Evolutionary conservation across 352 stramenopile species (phyloP).

Genomic region (Globisporangium solare): DNA sequence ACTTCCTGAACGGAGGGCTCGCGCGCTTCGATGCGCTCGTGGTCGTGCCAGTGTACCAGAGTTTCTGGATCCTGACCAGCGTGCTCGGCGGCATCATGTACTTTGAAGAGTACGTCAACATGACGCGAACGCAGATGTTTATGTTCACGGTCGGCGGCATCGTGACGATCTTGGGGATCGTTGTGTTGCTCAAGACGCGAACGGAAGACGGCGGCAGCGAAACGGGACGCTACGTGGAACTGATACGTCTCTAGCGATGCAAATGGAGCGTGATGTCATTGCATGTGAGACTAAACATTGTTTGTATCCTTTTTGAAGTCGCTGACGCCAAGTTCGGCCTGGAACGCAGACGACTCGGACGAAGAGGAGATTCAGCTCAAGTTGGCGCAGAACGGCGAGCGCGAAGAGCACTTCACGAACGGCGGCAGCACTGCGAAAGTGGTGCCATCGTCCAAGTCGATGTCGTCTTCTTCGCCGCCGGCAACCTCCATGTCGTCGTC

Average conservation of each 20-base stretch:
- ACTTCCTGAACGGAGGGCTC: constrained; percentile 88
- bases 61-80: constrained; percentile 89
- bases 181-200: constrained; percentile 67
- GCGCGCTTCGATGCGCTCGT: constrained; percentile 86
- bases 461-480: constrained; percentile 19
- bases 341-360: constrained; percentile 77
- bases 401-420: constrained; percentile 9
- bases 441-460: constrained; percentile 22
- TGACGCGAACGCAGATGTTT: constrained; percentile 66
- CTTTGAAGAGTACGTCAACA: constrained; percentile 89
- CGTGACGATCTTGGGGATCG: constrained; percentile 76
- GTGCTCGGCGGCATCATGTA: constrained; percentile 91
- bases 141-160: constrained; percentile 78
- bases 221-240: constrained; percentile 48
- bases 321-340: constrained; percentile 73
- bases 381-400: constrained; percentile 24
- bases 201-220: constrained; percentile 20
- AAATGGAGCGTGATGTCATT: too few relatives aligned
- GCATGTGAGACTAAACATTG: neutral
- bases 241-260: constrained; percentile 34
- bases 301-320: constrained; percentile 26
- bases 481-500: constrained; percentile 10
- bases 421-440: constrained; percentile 15
- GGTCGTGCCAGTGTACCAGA: constrained; percentile 89
- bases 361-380: constrained; percentile 77